Evolutionary conservation across 441 rosid genomes (phyloP), one percentile per base, ranked within the genome.

Genomic region (Adansonia rubrostipa): DNA sequence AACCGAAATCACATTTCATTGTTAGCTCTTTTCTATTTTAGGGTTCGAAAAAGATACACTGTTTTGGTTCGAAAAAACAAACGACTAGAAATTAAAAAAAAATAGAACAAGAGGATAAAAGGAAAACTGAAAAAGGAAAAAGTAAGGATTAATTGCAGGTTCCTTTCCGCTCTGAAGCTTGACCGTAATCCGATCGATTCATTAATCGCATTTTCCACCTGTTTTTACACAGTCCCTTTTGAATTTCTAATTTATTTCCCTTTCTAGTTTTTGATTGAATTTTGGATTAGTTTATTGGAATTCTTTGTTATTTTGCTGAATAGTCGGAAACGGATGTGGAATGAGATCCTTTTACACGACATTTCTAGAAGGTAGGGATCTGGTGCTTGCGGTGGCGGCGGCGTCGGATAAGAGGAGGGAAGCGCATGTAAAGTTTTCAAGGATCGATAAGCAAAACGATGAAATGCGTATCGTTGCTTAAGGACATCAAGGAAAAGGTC

Each of bases 401-500:
- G 78, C 80, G 84, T 79, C 85, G 91, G 91, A 87, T 89, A 95
- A 90, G 84, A 85, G 70, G 71, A 40, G 69, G 61, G 71, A 45
- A 74, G 51, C 67, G 74, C 62, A 77, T 76, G 17, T 54, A 17
- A 72, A 40, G 40, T 85, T 81, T 79, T 79, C 80, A 83, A 80
- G 77, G 80, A 81, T 77, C 79, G 79, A 71, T 67, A 61, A 83
- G 75, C 75, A 79, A 75, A 83, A 86, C 88, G 83, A 92, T 92
- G 97, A 92, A 90, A 92, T 92, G 97, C 94, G 87, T 56, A 68
- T 82, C 93, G 84, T 89, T 92, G 94, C 91, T 92, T 82, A 89
- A 92, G 90, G 96, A 92, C 81, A 88, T 96, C 53, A 94, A 89
- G 91, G 99, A 95, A 91, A 97, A 92, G 91, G 99, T 97, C 81